Evolutionary conservation across 192 early-diverging fungal species (phyloP).

Genomic region (Paraglomus brasilianum): DNA sequence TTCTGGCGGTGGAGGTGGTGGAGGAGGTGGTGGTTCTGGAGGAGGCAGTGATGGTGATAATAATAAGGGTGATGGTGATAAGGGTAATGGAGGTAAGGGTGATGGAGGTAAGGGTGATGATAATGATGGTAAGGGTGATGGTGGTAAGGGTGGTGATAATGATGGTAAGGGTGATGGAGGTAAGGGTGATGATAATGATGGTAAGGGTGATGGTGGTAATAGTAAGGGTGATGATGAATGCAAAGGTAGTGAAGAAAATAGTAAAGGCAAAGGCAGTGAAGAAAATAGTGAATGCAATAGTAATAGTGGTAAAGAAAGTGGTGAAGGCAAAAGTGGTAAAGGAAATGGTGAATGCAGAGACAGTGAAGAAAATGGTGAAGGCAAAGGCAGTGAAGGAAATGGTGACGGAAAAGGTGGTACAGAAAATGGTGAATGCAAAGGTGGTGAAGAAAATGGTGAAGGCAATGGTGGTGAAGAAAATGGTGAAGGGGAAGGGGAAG

Average conservation of each 20-base stretch:
- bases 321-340: background rate
- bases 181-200: background rate
- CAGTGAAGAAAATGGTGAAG: background rate
- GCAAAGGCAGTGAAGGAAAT: background rate
- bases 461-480: background rate
- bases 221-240: no score
- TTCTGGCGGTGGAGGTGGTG: background rate
- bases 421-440: background rate
- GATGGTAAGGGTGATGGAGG: slow-evolving; percentile 1
- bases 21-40: background rate
- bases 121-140: background rate
- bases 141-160: slow-evolving; percentile 3
- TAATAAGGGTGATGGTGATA: background rate
- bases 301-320: no score
- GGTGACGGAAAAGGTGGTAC: no score
- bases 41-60: background rate
- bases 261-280: no score
- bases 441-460: background rate
- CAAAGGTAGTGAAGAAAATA: no score
- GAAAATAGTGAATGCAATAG: no score
- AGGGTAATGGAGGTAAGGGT: background rate
- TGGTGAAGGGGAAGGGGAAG: no score
- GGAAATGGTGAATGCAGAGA: background rate
- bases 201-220: background rate
- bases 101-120: background rate